Conservation (phyloP, 192 early-diverging fungal genomes). For the Linnemannia hyalina region DNA sequence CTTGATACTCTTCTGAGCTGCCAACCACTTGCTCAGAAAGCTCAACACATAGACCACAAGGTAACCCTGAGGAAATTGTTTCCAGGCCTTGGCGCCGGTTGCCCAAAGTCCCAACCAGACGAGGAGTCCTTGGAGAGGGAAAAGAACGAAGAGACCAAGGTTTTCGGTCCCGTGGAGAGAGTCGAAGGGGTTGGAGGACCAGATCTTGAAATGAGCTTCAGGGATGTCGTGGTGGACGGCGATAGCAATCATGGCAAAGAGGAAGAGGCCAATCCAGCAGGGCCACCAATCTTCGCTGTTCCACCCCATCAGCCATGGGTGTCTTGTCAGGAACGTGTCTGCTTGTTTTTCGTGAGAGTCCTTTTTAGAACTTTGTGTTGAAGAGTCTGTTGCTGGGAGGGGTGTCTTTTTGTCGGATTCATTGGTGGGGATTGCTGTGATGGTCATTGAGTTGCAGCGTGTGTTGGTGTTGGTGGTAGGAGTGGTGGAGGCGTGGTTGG, state of each 20-base stretch:
- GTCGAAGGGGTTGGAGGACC: conserved; percentile 58
- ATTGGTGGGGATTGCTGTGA: not conserved
- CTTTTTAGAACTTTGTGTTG: not conserved
- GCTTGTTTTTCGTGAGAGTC: not conserved
- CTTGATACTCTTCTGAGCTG: conserved; percentile 53
- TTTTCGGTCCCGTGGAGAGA: conserved; percentile 53
- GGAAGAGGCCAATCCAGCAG: conserved; percentile 62
- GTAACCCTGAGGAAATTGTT: conserved; percentile 53
- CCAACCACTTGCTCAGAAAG: conserved; percentile 60
- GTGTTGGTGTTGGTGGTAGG: not conserved
- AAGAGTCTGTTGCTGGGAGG: not conserved
- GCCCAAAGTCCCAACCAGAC: conserved; percentile 55
- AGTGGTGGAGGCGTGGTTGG: not conserved
- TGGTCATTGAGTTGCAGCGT: conserved; percentile 2
- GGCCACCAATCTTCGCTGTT: conserved; percentile 67
- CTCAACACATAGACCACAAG: conserved; percentile 53
- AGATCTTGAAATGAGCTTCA: conserved; percentile 46
- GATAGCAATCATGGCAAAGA: conserved; percentile 56
- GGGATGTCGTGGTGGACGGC: conserved; percentile 55
- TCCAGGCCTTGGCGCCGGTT: conserved; percentile 39
- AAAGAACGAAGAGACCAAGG: conserved; percentile 56
- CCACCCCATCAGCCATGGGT: conserved; percentile 60
- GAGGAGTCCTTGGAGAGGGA: conserved; percentile 54
- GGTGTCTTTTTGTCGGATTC: conserved; percentile 3
- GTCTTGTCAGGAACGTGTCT: conserved; percentile 2